These are phyloP conservation scores for Kwoniella mangroviensis DNA, from an alignment of 768 basidiomycete species.

Conservation along the genomic window DNA sequence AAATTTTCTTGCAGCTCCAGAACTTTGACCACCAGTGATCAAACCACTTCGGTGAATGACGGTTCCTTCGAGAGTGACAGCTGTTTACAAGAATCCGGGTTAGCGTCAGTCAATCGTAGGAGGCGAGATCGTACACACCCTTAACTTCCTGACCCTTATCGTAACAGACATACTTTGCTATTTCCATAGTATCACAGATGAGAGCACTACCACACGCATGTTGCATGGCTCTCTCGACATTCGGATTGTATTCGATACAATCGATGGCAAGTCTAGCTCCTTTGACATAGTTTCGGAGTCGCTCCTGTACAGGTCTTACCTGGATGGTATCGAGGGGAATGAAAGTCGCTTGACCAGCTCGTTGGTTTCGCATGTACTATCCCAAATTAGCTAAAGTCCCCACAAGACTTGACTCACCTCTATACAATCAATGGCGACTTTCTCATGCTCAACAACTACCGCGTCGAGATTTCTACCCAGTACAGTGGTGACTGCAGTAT, in stretches of 20 bases:
- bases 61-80: constrained; percentile 94
- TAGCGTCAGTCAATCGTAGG: constrained; percentile 1
- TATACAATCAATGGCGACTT: constrained; percentile 95
- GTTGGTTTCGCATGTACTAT: constrained; percentile 94
- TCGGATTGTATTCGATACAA: constrained; percentile 78
- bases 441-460: constrained; percentile 94
- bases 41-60: constrained; percentile 96
- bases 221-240: constrained; percentile 90
- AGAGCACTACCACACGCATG: constrained; percentile 94
- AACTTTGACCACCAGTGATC: constrained; percentile 91
- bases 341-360: constrained; percentile 94
- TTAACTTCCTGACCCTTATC: constrained; percentile 96
- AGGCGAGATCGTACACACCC: constrained; percentile 64
- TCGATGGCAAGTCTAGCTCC: constrained; percentile 85
- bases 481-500: constrained; percentile 86
- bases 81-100: constrained; percentile 59
- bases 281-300: constrained; percentile 87
- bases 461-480: constrained; percentile 94
- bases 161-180: constrained; percentile 87
- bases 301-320: constrained; percentile 90
- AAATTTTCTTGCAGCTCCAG: constrained; percentile 82
- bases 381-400: not conserved
- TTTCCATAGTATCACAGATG: constrained; percentile 93
- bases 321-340: constrained; percentile 98
- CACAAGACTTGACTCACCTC: constrained; percentile 65